Evolutionary conservation across 306 rosid genomes (phyloP), one percentile per base, ranked within the genome.

Genomic region (Dalbergia cochinchinensis): DNA sequence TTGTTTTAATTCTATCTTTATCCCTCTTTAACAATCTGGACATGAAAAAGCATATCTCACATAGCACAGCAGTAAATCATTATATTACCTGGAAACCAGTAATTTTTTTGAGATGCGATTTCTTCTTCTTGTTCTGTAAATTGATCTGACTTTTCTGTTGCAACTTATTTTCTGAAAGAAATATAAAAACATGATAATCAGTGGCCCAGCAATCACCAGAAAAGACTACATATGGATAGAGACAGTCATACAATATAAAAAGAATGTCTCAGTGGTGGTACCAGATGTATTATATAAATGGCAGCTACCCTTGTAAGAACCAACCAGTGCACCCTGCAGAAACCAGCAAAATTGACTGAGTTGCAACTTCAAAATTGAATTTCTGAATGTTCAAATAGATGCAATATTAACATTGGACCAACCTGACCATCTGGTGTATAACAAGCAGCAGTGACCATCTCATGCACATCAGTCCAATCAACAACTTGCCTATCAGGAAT

Each of bases 401-500:
- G 83, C 77, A 71, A 71, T 26, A 54, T 64, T 67, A 70, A 71
- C 42, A 66, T 39, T 44, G 57, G 68, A 86, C 91, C 90, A 86
- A 96, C 99, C 99, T 96, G 97, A 72, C 99, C 99, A 89, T 96
- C 99, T 44, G 99, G 97, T 12, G 99, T 93, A 80, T 93, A 96
- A 88, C 99, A 93, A 80, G 99, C 98, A 71, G 99, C 90, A 72
- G 99, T 96, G 86, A 96, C 96, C 98, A 96, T 93, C 94, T 96
- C 98, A 74, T 90, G 98, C 86, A 89, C 81, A 89, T 96, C 99
- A 69, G 78, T 90, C 98, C 98, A 96, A 73, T 96, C 99, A 79
- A 96, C 98, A 65, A 96, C 99, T 85, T 93, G 94, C 63, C 85
- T 93, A 80, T 93, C 94, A 55, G 93, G 92, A 79, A 96, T 91